Evolutionary conservation across 768 basidiomycete genomes (phyloP).

Genomic region (Auricularia sp.): DNA sequence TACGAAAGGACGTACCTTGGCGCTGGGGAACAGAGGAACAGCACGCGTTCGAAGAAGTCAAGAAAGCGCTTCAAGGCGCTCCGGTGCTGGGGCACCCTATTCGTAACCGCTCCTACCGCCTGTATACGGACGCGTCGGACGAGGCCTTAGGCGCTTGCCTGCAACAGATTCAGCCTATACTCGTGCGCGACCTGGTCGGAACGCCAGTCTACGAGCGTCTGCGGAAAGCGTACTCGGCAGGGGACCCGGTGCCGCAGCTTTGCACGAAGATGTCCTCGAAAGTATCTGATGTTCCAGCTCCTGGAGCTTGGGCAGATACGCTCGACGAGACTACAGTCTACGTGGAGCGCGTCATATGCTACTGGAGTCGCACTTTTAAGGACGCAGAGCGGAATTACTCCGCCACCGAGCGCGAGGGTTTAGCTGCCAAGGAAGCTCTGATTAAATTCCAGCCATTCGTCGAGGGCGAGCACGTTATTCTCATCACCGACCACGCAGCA

Average conservation of each 20-base stretch:
- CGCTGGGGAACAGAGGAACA: conserved; percentile 17
- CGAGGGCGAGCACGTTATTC: conserved; percentile 24
- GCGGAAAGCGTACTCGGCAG: conserved; percentile 7
- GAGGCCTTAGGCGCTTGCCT: conserved; percentile 14
- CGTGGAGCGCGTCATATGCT: too few species aligned
- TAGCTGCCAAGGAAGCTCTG: conserved; percentile 29
- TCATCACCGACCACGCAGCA: conserved; percentile 19
- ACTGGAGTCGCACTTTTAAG: too few species aligned
- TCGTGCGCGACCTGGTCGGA: conserved; percentile 14
- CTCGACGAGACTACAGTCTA: too few species aligned
- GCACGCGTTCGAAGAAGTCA: conserved; percentile 21
- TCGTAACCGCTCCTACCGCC: conserved; percentile 15
- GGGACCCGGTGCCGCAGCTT: too few species aligned
- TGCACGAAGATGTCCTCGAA: too few species aligned
- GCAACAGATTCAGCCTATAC: conserved; percentile 18
- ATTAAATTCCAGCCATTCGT: conserved; percentile 29
- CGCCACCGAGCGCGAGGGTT: conserved; percentile 29
- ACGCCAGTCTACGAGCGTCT: conserved; percentile 15
- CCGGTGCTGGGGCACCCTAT: conserved; percentile 19
- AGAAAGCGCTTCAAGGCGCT: conserved; percentile 21
- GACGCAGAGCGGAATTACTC: too few species aligned
- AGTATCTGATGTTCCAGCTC: too few species aligned
- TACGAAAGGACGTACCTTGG: conserved; percentile 20
- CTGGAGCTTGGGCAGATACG: too few species aligned
- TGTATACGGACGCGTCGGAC: conserved; percentile 11